These are phyloP conservation scores for Orbilia javanica DNA, from an alignment of 2,329 filamentous ascomycete species.

Conservation along the genomic window DNA sequence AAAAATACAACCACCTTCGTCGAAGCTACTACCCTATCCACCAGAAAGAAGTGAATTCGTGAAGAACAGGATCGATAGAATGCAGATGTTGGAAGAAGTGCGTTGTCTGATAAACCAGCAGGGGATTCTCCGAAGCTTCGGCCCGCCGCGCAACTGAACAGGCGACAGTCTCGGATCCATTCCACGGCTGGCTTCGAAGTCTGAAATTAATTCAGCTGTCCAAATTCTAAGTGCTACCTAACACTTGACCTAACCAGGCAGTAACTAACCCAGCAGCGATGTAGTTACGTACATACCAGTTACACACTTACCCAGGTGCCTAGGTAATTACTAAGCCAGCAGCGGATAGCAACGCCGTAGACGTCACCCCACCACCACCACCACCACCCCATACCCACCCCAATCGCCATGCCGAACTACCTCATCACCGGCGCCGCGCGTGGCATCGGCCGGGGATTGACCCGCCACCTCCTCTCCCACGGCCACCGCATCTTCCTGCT, in stretches of 20 bases:
- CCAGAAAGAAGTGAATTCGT: too few species aligned
- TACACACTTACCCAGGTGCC: too few species aligned
- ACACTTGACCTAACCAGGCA: too few species aligned
- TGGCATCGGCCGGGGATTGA: conserved; percentile 65
- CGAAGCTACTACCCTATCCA: too few species aligned
- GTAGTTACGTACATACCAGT: background rate
- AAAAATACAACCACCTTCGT: too few species aligned
- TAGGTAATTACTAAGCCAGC: too few species aligned
- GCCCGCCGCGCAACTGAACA: conserved; percentile 21
- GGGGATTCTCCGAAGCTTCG: conserved; percentile 53
- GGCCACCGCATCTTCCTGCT: conserved; percentile 48
- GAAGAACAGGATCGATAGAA: too few species aligned
- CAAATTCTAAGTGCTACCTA: too few species aligned
- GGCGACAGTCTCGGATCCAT: conserved; percentile 15
- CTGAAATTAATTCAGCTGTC: too few species aligned
- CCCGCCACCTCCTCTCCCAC: conserved; percentile 63
- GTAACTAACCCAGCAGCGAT: background rate
- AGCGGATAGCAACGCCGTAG: too few species aligned
- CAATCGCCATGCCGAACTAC: conserved; percentile 61
- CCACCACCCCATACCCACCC: background rate
- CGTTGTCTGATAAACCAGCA: conserved; percentile 16
- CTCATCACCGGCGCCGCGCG: conserved; percentile 65
- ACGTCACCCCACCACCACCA: background rate
- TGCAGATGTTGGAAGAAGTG: conserved; percentile 6
- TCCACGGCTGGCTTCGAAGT: background rate